Evolutionary conservation across 495 filamentous ascomycete genomes (phyloP).

Genomic region (Beverwykella pulmonaria): DNA sequence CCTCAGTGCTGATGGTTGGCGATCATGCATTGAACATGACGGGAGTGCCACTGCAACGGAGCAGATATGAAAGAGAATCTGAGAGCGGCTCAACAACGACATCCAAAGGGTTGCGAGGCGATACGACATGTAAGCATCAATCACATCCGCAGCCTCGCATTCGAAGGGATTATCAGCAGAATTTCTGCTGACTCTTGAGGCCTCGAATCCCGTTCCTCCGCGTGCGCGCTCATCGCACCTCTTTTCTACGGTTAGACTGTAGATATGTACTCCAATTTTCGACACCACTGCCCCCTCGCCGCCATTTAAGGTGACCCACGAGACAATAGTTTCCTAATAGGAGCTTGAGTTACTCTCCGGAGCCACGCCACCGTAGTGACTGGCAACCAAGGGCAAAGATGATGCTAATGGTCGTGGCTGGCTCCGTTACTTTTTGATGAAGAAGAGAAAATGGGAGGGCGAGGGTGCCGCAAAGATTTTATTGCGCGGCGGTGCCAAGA

Average conservation of each 20-base stretch:
- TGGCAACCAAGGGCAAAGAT: slow-evolving; percentile 40
- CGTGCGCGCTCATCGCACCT: no score
- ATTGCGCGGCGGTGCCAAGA: slow-evolving; percentile 15
- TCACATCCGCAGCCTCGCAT: no score
- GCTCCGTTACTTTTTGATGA: slow-evolving; percentile 41
- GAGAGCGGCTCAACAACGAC: no score
- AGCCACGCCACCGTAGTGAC: slow-evolving; percentile 40
- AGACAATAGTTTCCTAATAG: slow-evolving; percentile 40
- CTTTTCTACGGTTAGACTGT: neutral
- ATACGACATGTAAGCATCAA: no score
- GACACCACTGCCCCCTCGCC: slow-evolving; percentile 40
- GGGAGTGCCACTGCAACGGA: no score
- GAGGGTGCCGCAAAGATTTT: slow-evolving; percentile 29
- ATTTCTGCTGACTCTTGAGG: no score
- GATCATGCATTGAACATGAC: no score
- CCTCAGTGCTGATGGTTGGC: no score
- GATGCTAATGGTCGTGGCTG: slow-evolving; percentile 42
- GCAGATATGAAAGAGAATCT: no score
- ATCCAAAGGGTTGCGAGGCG: no score
- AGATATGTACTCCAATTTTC: slow-evolving; percentile 40
- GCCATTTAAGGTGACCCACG: slow-evolving; percentile 44
- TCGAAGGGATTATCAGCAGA: no score
- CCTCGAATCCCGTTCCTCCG: no score
- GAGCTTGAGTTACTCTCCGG: slow-evolving; percentile 36
- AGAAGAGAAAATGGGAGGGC: slow-evolving; percentile 29